Base-by-base conservation (phyloP, 306 rosid genomes). In the Quercus alba region DNA sequence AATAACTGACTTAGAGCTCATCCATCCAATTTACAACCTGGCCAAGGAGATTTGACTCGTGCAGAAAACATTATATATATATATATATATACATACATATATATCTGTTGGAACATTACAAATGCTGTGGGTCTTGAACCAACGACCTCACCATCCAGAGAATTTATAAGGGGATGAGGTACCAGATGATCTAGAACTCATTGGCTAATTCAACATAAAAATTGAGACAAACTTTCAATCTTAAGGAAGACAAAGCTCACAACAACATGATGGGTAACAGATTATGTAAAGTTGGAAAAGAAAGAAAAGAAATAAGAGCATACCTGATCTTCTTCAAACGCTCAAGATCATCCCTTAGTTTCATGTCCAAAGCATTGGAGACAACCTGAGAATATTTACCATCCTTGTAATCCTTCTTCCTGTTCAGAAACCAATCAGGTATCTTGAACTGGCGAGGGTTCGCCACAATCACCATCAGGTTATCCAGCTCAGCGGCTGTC, bases 271-370 rank as follows among this genome's bases (percentile, higher is more conserved):
- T 13, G 33, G 14, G 46, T 2, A 8, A 41, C 46, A 41, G 46
- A 49, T 49, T 3, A 49, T 2, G 75, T 31, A 21, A 74, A 12
- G 12, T 49, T 70, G 8, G 69, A 8, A 25, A 78, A 56, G 56
- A 51, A 1, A 74, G 72, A 6, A 20, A 79, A 58, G 31, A 58
- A 1, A 63, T 63, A 6, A 7, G 28, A 46, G 67, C 38, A 20
- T 21, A 92, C 97, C 94, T 92, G 86, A 92, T 92, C 90, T 92
- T 92, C 90, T 92, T 92, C 90, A 92, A 81, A n/a, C 97, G 87
- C 88, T 92, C 97, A 44, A 92, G 89, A 77, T 92, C 94, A 77
- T 92, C 97, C 86, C 97, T 90, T 51, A 90, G 91, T 85, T 92
- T 92, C 97, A 92, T 92, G 78, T 92, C 97, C 83, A 92, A 70